Evolutionary conservation across 2,329 filamentous ascomycete genomes (phyloP), one percentile per base, ranked within the genome.

Genomic region (Alternaria incomplexa): DNA sequence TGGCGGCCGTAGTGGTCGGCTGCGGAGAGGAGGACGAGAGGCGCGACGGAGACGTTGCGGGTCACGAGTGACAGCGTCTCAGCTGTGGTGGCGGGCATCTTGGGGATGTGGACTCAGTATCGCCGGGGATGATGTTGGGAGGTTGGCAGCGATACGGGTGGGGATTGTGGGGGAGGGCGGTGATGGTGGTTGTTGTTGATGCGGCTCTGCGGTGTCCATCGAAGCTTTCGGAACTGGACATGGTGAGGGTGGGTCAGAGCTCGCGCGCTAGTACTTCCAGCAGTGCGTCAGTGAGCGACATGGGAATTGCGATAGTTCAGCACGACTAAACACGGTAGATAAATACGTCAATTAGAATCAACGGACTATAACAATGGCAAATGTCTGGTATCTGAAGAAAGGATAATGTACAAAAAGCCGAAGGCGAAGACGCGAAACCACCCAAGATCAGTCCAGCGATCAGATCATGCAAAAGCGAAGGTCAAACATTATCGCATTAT

Each of bases 1-100:
- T 93, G 92, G 69, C 96, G 92, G 80, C 96, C 96, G 85, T 97
- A 99, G 84, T 99, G 96, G 85, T 99, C 96, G 87, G 97, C 96
- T 73, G 91, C 94, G 70, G 95, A 98, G 77, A 99, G 93, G 73
- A 99, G 93, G 77, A 99, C 96, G 80, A 99, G 90, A 74, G 96
- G 96, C 76, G 96, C 96, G 82, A 99, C 95, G 72, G 95, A 97
- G 82, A 99, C 96, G 83, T 91, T 97, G 82, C 93, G 90, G 77
- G 90, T 95, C 81, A 97, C 93, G 80, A 98, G 91, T 73, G 93
- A 96, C 81, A 97, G 90, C 71, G 95, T 96, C 86, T 98, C 95
- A 82, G 94, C 93, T 80, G 95, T 97, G 71, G 95, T 98, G 82
- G 95, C 90, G 83, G 94, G 95, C 95, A 98, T 98, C 74, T 55